Conservation (phyloP, 768 basidiomycete genomes). For the Tricholoma hemisulphureum region DNA sequence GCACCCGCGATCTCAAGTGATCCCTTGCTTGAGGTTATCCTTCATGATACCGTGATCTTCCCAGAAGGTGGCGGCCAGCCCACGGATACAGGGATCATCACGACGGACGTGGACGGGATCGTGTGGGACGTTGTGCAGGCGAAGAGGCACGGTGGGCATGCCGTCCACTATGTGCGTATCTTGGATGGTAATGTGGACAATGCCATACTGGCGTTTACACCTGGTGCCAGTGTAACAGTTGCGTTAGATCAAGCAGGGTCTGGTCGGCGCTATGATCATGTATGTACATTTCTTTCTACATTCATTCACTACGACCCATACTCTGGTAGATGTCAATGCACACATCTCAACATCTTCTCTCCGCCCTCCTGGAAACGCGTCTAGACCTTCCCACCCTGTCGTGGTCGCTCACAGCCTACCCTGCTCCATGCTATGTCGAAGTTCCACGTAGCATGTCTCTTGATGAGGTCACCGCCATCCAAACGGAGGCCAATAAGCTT, state of each 20-base stretch:
- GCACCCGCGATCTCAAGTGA: conserved; percentile 41
- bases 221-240: conserved; percentile 51
- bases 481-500: conserved; percentile 60
- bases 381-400: conserved; percentile 70
- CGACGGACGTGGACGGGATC: conserved; percentile 41
- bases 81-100: conserved; percentile 64
- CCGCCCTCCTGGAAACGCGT: conserved; percentile 69
- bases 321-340: conserved; percentile 72
- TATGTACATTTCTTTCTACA: conserved; percentile 31
- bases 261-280: conserved; percentile 71
- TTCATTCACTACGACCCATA: background rate
- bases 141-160: conserved; percentile 68
- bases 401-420: conserved; percentile 74
- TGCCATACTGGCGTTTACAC: conserved; percentile 46
- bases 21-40: conserved; percentile 60
- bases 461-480: conserved; percentile 61
- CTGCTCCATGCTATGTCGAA: conserved; percentile 75
- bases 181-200: conserved; percentile 37
- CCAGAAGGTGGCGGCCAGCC: conserved; percentile 85
- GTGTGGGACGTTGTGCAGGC: conserved; percentile 63
- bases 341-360: conserved; percentile 81
- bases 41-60: conserved; percentile 78
- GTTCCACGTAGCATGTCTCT: conserved; percentile 63
- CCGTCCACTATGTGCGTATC: conserved; percentile 68
- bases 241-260: conserved; percentile 59